Percentiles rank a stretch among this genome's conserved stretches.
These are phyloP conservation scores for Boletus sp. DNA, from an alignment of 1,284 basidiomycete species.

Conservation along the genomic window DNA sequence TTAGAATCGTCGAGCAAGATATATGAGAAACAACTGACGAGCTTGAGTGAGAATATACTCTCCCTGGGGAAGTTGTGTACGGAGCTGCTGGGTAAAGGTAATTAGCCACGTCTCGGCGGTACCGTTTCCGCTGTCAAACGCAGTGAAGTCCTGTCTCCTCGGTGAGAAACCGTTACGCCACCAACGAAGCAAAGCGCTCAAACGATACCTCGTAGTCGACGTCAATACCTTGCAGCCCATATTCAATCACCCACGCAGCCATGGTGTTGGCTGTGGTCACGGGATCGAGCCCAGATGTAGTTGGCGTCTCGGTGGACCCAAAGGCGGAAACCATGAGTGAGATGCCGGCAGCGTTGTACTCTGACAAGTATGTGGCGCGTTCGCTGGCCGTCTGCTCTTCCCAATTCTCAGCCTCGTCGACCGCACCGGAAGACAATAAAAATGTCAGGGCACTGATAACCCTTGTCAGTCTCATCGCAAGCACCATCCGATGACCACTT, in stretches of 20 bases:
- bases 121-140: constrained; percentile 44
- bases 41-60: constrained; percentile 45
- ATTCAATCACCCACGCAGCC: constrained; percentile 52
- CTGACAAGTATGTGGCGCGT: constrained; percentile 43
- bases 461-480: background rate
- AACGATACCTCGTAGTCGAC: constrained; percentile 55
- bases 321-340: constrained; percentile 54
- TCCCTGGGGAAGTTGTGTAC: constrained; percentile 40
- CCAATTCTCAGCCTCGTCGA: constrained; percentile 50
- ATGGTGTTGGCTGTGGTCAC: constrained; percentile 48
- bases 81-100: constrained; percentile 47
- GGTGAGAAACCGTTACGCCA: background rate
- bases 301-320: constrained; percentile 56
- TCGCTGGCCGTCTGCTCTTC: constrained; percentile 34
- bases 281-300: constrained; percentile 45
- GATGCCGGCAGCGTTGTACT: constrained; percentile 51
- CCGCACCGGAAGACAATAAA: constrained; percentile 45
- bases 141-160: constrained; percentile 47
- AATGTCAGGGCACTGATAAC: constrained; percentile 47
- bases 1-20: constrained; percentile 4
- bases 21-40: constrained; percentile 21
- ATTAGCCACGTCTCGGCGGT: constrained; percentile 48
- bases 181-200: background rate
- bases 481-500: constrained; percentile 18
- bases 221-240: constrained; percentile 56